Conservation (phyloP, 108 stramenopile genomes). For the Seminavis robusta region DNA sequence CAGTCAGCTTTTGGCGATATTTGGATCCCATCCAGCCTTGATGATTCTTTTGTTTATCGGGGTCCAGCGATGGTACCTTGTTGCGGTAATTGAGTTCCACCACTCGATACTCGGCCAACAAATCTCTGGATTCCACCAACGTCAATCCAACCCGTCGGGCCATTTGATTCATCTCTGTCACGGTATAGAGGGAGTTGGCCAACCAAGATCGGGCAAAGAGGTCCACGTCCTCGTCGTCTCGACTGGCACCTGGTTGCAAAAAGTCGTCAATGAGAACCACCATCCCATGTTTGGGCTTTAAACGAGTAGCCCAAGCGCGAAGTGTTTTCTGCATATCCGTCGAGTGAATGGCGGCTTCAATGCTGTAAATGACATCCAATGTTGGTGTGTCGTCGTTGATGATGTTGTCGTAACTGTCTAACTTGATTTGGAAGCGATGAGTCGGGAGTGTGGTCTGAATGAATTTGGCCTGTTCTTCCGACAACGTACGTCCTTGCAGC, state of each 20-base stretch:
- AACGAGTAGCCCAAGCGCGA: slow-evolving; percentile 29
- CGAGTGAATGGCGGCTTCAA: slow-evolving; percentile 60
- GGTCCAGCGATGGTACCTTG: slow-evolving; percentile 26
- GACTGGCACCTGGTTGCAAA: too few relatives aligned
- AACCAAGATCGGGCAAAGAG: slow-evolving; percentile 47
- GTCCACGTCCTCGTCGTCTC: slow-evolving; percentile 13
- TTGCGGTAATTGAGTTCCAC: slow-evolving; percentile 45
- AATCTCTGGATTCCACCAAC: slow-evolving; percentile 34
- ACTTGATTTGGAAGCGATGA: slow-evolving; percentile 36
- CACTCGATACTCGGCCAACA: slow-evolving; percentile 37
- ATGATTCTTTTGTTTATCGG: slow-evolving; percentile 25
- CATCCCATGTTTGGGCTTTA: slow-evolving; percentile 32
- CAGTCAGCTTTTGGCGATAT: slow-evolving; percentile 34
- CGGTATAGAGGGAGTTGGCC: slow-evolving; percentile 35
- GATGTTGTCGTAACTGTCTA: slow-evolving; percentile 39
- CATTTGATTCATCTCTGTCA: slow-evolving; percentile 22
- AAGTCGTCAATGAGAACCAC: slow-evolving; percentile 58
- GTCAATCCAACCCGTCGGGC: slow-evolving; percentile 15
- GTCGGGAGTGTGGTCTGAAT: slow-evolving; percentile 25
- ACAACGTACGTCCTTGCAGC: slow-evolving; percentile 44
- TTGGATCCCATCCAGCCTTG: slow-evolving; percentile 61
- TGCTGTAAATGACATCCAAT: slow-evolving; percentile 48
- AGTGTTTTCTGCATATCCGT: slow-evolving; percentile 29
- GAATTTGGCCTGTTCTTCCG: slow-evolving; percentile 43
- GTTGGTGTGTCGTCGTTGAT: not conserved